Base-by-base conservation (phyloP, 225 moss, liverwort and hornwort species). In the Sphagnum contortum region DNA sequence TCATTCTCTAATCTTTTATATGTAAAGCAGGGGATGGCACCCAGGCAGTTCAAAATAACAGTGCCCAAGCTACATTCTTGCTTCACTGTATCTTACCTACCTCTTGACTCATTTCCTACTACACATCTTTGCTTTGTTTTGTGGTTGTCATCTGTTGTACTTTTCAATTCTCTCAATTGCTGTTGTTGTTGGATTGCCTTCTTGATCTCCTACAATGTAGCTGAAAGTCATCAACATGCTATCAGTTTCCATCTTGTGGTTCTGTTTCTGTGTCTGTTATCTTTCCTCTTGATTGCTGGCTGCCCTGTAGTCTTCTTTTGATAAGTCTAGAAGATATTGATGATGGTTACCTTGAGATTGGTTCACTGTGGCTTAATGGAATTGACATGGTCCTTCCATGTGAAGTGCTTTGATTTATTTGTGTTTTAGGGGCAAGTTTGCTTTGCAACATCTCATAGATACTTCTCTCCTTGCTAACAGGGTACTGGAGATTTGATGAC, bases 401-500 rank as follows among this genome's bases (percentile, higher is more conserved):
- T 29, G 29, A 29, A 29, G 29, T 29, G 29, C 29, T 29, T 29
- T 29, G 29, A 1, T 29, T 29, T 29, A 29, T 29, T 29, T 29
- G 29, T 29, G 29, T 29, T 29, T 29, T 0, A 29, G 29, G 29
- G 29, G 29, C 29, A 29, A 29, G 29, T 29, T 29, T 29, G 29
- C 29, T 29, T 29, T 29, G 29, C 29, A 29, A 29, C 53, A 59
- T 60, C 44, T 12, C 8, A 13, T 47, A 12, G 57, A 68, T 46
- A 50, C 44, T 48, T 8, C 7, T 47, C 57, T 11, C 7, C 44
- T 66, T 60, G 8, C 9, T 8, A 8, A 14, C 79, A 96, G 96
- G 96, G 96, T 12, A 92, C 92, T 69, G 96, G 96, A 80, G 96
- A 96, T 79, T 66, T 96, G 57, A 87, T 88, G 90, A 77, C 90